phyloP scores from a whole-genome alignment of 1,139 yeast genomes.

The Saccharomyces hybrid region DNA sequence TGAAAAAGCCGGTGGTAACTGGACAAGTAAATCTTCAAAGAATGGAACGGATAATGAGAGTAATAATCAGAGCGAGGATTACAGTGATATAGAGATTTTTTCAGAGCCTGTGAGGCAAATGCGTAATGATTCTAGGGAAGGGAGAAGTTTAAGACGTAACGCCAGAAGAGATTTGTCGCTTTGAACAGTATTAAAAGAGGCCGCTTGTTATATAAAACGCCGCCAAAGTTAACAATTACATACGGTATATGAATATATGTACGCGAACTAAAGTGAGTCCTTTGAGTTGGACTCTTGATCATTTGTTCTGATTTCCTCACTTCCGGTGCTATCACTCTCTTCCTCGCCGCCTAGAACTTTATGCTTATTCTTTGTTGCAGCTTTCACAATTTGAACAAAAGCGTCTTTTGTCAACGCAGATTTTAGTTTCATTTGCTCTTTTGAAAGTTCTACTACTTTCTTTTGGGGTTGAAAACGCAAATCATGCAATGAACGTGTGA shows the following conservation, averaged over 20 bases:
- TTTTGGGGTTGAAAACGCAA: conserved; percentile 9
- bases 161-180: neutral
- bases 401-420: conserved; percentile 40
- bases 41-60: neutral
- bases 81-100: neutral
- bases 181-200: neutral
- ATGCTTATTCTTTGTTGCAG: conserved; percentile 64
- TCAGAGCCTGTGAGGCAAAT: neutral
- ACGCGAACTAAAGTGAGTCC: neutral
- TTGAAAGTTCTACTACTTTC: conserved; percentile 3
- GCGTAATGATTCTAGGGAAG: neutral
- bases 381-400: conserved; percentile 66
- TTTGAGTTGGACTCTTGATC: no score
- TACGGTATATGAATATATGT: neutral
- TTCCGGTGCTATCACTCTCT: conserved; percentile 9
- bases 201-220: neutral
- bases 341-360: conserved; percentile 16
- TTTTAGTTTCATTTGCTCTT: conserved; percentile 20
- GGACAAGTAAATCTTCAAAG: neutral
- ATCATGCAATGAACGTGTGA: conserved; percentile 15
- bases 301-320: conserved; percentile 2
- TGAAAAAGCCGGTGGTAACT: neutral
- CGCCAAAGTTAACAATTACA: neutral
- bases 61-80: neutral
- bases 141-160: neutral